Percentiles rank a stretch among this genome's conserved stretches.
Evolutionary conservation across 129 eudicot genomes (phyloP).

Genomic region (Apium graveolens): DNA sequence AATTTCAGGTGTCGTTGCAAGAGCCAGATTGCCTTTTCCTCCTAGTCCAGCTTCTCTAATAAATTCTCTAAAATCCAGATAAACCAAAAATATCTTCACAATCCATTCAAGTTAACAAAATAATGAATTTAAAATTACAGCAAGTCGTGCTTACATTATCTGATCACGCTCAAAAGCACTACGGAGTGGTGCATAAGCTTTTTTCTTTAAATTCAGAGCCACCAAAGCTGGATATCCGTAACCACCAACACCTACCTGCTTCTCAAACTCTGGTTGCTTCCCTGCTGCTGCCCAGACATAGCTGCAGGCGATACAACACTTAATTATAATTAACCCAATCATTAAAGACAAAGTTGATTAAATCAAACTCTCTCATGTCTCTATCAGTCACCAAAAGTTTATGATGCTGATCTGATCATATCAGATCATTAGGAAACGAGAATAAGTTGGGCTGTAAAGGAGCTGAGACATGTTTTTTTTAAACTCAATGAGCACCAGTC

Average conservation of each 20-base stretch:
- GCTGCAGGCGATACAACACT: constrained; percentile 34
- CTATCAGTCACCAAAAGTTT: not conserved
- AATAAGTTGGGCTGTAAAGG: not conserved
- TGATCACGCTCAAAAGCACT: constrained; percentile 78
- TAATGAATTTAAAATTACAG: not conserved
- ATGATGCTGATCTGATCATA: not conserved
- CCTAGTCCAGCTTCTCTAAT: constrained; percentile 83
- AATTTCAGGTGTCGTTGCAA: constrained; percentile 43
- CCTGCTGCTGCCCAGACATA: constrained; percentile 95
- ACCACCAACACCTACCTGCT: constrained; percentile 88
- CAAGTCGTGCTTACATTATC: constrained; percentile 43
- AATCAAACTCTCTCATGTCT: not conserved
- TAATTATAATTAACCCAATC: not conserved
- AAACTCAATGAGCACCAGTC: not conserved
- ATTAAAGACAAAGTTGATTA: not conserved
- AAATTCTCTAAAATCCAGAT: constrained; percentile 47
- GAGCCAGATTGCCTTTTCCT: constrained; percentile 78
- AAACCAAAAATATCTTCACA: not conserved
- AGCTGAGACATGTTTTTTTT: too few relatives aligned
- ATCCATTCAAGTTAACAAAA: not conserved
- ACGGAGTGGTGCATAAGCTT: constrained; percentile 73
- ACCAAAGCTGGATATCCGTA: constrained; percentile 94
- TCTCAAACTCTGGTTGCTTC: constrained; percentile 86
- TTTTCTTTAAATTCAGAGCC: constrained; percentile 77
- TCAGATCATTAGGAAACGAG: not conserved